Evolutionary conservation across 306 rosid species (phyloP).

Genomic region (Ceratonia siliqua): DNA sequence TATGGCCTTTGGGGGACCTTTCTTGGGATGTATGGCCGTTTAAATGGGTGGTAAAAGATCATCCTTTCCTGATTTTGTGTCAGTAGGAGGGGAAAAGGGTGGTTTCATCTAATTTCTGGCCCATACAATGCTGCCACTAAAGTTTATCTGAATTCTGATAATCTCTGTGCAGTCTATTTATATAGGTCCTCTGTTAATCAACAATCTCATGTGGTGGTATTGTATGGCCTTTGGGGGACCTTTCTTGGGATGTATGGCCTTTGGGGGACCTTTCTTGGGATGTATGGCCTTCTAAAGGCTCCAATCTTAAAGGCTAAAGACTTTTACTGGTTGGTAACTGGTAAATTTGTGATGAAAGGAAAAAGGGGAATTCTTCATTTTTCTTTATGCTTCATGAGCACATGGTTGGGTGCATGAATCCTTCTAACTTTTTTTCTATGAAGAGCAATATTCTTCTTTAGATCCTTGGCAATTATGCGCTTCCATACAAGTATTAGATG

Average conservation of each 20-base stretch:
- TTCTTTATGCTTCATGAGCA: not conserved
- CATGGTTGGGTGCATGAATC: not conserved
- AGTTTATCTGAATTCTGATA: not conserved
- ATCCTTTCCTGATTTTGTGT: not conserved
- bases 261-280: slow-evolving; percentile 4
- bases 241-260: not conserved
- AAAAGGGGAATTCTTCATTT: not conserved
- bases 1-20: not conserved
- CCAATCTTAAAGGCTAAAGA: not conserved
- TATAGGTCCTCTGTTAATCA: not conserved
- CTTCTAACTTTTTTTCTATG: not conserved
- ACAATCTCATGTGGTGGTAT: not conserved
- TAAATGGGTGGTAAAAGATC: not conserved
- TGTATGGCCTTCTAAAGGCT: not conserved
- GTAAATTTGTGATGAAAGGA: not conserved
- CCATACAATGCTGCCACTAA: not conserved
- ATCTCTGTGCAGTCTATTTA: not conserved
- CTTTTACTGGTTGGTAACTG: not conserved
- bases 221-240: not conserved
- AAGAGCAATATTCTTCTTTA: not conserved
- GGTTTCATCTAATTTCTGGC: not conserved
- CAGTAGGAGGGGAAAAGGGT: not conserved
- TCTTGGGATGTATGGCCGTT: not conserved
- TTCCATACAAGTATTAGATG: not conserved
- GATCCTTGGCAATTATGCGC: not conserved